phyloP scores from a whole-genome alignment of 2,329 filamentous ascomycete species.

The Cadophora luteo-olivacea region DNA sequence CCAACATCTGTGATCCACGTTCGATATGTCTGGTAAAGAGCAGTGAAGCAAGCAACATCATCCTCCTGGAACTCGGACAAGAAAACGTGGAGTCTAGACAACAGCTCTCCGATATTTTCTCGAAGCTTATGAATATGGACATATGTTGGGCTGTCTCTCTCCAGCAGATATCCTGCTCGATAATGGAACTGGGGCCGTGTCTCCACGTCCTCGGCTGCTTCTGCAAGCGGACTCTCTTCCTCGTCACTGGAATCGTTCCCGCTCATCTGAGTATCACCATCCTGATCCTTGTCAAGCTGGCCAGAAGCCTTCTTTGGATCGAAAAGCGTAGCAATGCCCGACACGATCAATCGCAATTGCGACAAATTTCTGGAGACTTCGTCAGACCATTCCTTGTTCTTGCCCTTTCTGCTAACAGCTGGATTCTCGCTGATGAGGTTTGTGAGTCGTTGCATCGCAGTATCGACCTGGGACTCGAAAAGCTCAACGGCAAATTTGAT shows the following conservation, averaged over 20 bases:
- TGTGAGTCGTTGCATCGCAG: slow-evolving; percentile 76
- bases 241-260: slow-evolving; percentile 58
- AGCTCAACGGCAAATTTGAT: slow-evolving; percentile 88
- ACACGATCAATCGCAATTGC: slow-evolving; percentile 85
- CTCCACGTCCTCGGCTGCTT: slow-evolving; percentile 78
- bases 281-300: slow-evolving; percentile 51
- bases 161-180: slow-evolving; percentile 83
- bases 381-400: slow-evolving; percentile 98
- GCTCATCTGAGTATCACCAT: slow-evolving; percentile 52
- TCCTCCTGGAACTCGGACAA: slow-evolving; percentile 86
- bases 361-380: slow-evolving; percentile 91
- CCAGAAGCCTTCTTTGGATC: slow-evolving; percentile 76
- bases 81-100: slow-evolving; percentile 87
- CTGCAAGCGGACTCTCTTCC: slow-evolving; percentile 61
- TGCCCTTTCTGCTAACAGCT: slow-evolving; percentile 87
- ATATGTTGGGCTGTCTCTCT: slow-evolving; percentile 70
- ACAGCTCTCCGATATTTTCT: slow-evolving; percentile 77
- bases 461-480: slow-evolving; percentile 82
- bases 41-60: slow-evolving; percentile 93
- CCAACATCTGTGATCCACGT: slow-evolving; percentile 98
- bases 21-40: slow-evolving; percentile 88
- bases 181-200: slow-evolving; percentile 88
- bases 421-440: slow-evolving; percentile 83
- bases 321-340: slow-evolving; percentile 88
- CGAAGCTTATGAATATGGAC: slow-evolving; percentile 80